Conservation (phyloP, 2,329 filamentous ascomycete genomes). For the Arthroderma sp. region DNA sequence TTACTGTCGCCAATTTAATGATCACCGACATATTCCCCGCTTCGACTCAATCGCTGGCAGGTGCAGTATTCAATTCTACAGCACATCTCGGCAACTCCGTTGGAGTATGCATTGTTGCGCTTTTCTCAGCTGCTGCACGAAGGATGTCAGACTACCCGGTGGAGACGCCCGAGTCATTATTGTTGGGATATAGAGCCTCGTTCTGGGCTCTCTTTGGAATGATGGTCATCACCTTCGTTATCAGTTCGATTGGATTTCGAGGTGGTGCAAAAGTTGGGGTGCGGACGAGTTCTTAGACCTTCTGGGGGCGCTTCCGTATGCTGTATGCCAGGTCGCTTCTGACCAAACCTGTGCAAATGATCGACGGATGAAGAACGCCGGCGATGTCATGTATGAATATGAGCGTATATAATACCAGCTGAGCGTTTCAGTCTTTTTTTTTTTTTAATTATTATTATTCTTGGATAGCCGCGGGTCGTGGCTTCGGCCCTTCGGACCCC, state of each 20-base stretch:
- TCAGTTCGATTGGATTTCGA: conserved; percentile 8
- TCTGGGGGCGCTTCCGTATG: no score
- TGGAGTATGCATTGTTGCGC: conserved; percentile 39
- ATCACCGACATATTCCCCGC: conserved; percentile 43
- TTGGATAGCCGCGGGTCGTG: no score
- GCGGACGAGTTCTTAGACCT: no score
- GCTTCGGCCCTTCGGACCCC: no score
- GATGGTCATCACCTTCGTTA: conserved; percentile 3
- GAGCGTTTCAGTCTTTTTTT: no score
- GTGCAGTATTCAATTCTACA: conserved; percentile 48
- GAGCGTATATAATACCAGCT: no score
- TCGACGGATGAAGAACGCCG: no score
- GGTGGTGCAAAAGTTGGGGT: neutral
- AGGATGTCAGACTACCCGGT: conserved; percentile 2
- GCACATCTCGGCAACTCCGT: conserved; percentile 43
- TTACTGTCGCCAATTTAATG: conserved; percentile 43
- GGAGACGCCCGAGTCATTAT: conserved; percentile 3
- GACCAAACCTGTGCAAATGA: no score
- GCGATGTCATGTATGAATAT: no score
- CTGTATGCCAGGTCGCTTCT: no score
- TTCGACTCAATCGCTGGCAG: conserved; percentile 46
- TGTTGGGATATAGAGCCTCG: conserved; percentile 9
- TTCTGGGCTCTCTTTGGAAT: conserved; percentile 11
- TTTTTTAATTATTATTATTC: no score
- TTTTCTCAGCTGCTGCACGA: conserved; percentile 23